Conservation (phyloP, 371 early-diverging fungal genomes). For the Paraphysoderma sedebokerense region DNA sequence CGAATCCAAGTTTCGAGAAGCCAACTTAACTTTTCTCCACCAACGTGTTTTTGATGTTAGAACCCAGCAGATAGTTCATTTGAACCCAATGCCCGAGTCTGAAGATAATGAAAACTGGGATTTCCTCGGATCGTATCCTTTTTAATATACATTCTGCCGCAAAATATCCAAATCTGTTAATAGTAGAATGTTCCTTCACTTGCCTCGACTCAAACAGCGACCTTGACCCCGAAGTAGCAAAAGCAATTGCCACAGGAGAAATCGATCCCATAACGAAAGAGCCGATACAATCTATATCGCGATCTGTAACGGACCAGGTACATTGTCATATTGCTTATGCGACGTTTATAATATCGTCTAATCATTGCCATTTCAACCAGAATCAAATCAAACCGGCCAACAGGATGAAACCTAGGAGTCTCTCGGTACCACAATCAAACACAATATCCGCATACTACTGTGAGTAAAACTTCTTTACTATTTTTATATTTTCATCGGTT, state of each 20-base stretch:
- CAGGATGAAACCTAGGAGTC: no score
- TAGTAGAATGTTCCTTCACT: conserved; percentile 3
- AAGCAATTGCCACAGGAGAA: conserved; percentile 28
- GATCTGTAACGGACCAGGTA: no score
- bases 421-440: no score
- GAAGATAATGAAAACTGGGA: conserved; percentile 7
- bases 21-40: conserved; percentile 62
- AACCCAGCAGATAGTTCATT: conserved; percentile 19
- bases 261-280: conserved; percentile 31
- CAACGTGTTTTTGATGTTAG: conserved; percentile 62
- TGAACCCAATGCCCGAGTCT: conserved; percentile 31
- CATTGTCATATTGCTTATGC: no score
- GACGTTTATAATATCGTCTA: no score
- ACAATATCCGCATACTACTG: no score
- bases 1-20: conserved; percentile 35
- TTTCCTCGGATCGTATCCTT: conserved; percentile 26
- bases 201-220: conserved; percentile 6
- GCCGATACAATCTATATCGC: no score
- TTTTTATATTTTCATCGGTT: no score
- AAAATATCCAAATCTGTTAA: neutral
- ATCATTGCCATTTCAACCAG: no score
- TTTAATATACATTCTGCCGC: neutral
- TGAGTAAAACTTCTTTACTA: no score
- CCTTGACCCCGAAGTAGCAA: conserved; percentile 17
- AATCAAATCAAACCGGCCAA: no score